Conservation (phyloP, 140 eudicot genomes). For the Bidens hawaiensis region DNA sequence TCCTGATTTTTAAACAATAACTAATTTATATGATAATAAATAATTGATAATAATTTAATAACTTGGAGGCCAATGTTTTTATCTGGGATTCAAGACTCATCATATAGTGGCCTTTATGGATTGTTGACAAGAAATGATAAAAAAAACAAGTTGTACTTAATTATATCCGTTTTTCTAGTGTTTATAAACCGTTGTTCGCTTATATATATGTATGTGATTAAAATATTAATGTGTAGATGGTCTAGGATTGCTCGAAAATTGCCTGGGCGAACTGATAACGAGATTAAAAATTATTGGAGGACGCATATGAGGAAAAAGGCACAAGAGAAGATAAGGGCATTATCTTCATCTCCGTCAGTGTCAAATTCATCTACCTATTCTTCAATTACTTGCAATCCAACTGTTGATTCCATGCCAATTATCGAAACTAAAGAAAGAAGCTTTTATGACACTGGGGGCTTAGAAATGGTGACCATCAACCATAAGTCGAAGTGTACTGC, state of each 20-base stretch:
- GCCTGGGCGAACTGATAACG: conserved; percentile 68
- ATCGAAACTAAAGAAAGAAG: conserved; percentile 26
- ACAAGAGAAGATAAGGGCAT: conserved; percentile 41
- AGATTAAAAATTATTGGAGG: conserved; percentile 67
- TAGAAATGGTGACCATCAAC: conserved; percentile 14
- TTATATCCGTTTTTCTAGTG: conserved; percentile 1
- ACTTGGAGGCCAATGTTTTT: conserved; percentile 3
- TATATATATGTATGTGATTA: background rate
- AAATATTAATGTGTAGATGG: conserved; percentile 36
- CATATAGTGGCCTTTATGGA: conserved; percentile 11
- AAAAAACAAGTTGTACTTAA: conserved; percentile 24
- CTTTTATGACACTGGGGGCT: conserved; percentile 50
- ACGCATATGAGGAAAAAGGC: conserved; percentile 61
- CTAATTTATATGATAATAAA: background rate
- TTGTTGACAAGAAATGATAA: conserved; percentile 24
- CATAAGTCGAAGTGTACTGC: conserved; percentile 5
- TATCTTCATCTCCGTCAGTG: conserved; percentile 26
- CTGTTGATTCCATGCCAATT: conserved; percentile 23
- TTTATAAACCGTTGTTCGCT: background rate
- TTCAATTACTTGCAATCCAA: conserved; percentile 25
- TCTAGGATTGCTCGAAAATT: conserved; percentile 60
- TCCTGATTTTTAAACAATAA: background rate
- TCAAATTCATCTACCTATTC: conserved; percentile 41
- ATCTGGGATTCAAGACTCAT: conserved; percentile 20
- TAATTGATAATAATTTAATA: background rate